These are phyloP conservation scores for Pisolithus marmoratus DNA, from an alignment of 768 basidiomycete genomes.

Conservation along the genomic window DNA sequence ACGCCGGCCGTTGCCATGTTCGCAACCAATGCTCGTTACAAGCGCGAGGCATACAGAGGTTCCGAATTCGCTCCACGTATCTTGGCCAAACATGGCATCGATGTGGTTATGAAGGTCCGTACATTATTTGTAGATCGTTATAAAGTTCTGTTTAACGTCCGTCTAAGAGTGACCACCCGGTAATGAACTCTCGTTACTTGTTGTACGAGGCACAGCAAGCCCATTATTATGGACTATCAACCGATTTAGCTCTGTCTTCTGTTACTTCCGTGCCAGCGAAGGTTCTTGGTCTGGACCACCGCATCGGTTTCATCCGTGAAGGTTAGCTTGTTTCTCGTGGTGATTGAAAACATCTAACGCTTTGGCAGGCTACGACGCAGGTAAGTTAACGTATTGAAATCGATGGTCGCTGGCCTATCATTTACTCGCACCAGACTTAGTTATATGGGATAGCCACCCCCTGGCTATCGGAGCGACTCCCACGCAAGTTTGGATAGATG, in stretches of 20 bases:
- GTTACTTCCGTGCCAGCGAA: conserved; percentile 70
- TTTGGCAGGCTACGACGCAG: conserved; percentile 62
- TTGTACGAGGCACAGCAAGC: conserved; percentile 60
- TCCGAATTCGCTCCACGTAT: conserved; percentile 62
- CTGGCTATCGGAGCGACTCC: conserved; percentile 74
- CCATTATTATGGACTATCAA: conserved; percentile 65
- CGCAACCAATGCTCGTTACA: conserved; percentile 66
- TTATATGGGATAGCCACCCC: conserved; percentile 76
- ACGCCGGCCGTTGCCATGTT: conserved; percentile 77
- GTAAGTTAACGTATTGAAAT: conserved; percentile 20
- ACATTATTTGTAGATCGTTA: conserved; percentile 14
- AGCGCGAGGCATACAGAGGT: conserved; percentile 59
- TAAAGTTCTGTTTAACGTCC: conserved; percentile 4
- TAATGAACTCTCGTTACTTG: conserved; percentile 49
- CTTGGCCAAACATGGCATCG: conserved; percentile 49
- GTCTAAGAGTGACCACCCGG: conserved; percentile 47
- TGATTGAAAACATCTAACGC: not conserved
- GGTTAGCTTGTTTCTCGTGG: conserved; percentile 27
- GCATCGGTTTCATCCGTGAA: conserved; percentile 57
- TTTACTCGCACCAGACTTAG: conserved; percentile 43
- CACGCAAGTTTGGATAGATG: conserved; percentile 80
- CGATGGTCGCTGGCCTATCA: not conserved
- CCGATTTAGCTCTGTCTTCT: conserved; percentile 58
- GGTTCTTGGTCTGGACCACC: conserved; percentile 67
- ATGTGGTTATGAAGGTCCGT: conserved; percentile 55